Evolutionary conservation across 1,139 yeast genomes (phyloP), one percentile per base, ranked within the genome.

Genomic region (Geotrichum klebahnii): DNA sequence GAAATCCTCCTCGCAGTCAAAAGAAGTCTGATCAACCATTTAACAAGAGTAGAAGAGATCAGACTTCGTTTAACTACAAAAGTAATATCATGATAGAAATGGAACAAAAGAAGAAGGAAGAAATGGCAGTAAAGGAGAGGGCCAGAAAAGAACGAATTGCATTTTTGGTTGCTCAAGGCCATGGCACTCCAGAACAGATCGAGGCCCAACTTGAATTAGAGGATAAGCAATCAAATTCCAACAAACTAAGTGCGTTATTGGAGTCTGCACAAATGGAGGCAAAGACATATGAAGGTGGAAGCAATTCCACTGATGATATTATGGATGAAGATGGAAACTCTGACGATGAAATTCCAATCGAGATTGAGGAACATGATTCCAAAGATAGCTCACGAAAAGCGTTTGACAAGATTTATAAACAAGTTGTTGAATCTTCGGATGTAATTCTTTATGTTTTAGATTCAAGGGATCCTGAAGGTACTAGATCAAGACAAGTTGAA

Each of bases 381-480:
- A 63, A 55, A 51, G 97, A 90, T 56, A 82, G 84, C 62, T 89
- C 97, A 6, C 80, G 97, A 67, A 89, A 85, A 67, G 94, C 96
- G 10, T 73, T 68, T 54, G 76, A 72, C 62, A 72, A 71, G 56
- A 62, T 71, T 38, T 92, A 86, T 69, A 96, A 89, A 66, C 87
- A 89, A 68, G 85, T 90, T 46, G 90, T 90, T 43, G 97, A 88
- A 53, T 82, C 89, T 26, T 75, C 96, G 1, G 97, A 90, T 68
- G 97, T 92, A 52, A 76, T 92, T 26, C 74, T 92, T 51, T 92
- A 94, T 61, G 97, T 92, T 20, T 74, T 92, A 63, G 99, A 92
- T 70, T 96, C 99, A 2, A 82, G 99, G 68, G 97, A 92, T 69
- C 98, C 99, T 48, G 96, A 87, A 67, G 82, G 90, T 31, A 92